These are phyloP conservation scores for Hyaloperonospora brassicae DNA, from an alignment of 352 stramenopile genomes.

Conservation along the genomic window DNA sequence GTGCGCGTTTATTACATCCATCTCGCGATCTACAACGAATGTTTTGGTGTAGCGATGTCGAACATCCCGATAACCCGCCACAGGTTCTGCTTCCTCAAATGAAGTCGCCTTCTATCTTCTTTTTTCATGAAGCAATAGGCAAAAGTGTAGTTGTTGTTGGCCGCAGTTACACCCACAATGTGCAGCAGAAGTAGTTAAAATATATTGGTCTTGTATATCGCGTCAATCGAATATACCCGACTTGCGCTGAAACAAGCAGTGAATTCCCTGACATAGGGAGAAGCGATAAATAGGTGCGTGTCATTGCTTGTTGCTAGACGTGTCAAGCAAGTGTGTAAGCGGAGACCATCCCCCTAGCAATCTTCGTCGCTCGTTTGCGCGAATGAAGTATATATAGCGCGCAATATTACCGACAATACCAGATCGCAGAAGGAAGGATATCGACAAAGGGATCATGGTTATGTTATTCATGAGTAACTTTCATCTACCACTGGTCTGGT, in stretches of 20 bases:
- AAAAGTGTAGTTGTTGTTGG: background rate
- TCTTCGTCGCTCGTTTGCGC: background rate
- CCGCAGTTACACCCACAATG: too few species aligned
- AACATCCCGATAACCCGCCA: background rate
- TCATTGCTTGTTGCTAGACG: background rate
- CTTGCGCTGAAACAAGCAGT: background rate
- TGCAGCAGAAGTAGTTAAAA: background rate
- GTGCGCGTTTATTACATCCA: background rate
- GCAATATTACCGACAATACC: background rate
- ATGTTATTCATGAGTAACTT: background rate
- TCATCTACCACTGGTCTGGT: background rate
- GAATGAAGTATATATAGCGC: background rate
- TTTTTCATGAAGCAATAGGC: background rate
- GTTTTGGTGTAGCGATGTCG: background rate
- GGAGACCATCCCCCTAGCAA: background rate
- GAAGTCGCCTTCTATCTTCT: background rate
- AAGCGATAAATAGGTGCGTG: background rate
- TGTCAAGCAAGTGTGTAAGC: background rate
- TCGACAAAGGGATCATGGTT: background rate
- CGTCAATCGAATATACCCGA: background rate
- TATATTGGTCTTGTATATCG: background rate
- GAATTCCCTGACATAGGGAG: background rate
- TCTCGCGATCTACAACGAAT: background rate
- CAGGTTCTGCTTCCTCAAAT: background rate
- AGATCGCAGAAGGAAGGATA: background rate